Base-by-base conservation (phyloP, 1,284 basidiomycete genomes). In the Cryptococcus deneoformans region DNA sequence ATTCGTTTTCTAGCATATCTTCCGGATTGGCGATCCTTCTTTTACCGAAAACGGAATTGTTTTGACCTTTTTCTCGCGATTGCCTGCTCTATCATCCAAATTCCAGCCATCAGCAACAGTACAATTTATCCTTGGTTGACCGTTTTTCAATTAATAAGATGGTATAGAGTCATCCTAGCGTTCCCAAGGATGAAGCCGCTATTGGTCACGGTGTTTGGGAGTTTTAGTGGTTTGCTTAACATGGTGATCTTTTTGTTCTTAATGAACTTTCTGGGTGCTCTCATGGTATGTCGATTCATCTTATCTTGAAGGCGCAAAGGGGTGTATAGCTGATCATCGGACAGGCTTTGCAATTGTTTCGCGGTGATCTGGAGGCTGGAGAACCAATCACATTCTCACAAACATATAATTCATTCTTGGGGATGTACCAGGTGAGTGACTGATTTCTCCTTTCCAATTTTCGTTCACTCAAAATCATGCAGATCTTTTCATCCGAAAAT, bases 231-330 rank as follows among this genome's bases (percentile, higher is more conserved):
- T 79, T 80, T 99, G 39, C 81, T 85, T 37, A 98, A 98, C 82
- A 97, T 97, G 92, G 85, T 90, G 12, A 76, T 95, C 42, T 98
- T 99, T 99, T 82, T 99, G 34, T 79, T 98, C 59, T 79, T 96
- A 59, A 87, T 94, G 78, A 96, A 93, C 73, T 89, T 89, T 64
- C 82, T 98, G 42, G 87, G 87, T 0, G 89, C 93, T 0, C 81
- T 99, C 34, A 83, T 94, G 55, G 86, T 85, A 14, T 82, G 89
- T 14, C 76, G 88, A 46, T 34, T 42, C 11, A 36, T 12, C n/a
- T n/a, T n/a, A n/a, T 6, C 8, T 90, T 10, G 16, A n/a, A n/a
- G 35, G 37, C 11, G 9, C 10, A 29, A 38, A n/a, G 38, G n/a
- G 24, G 14, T 16, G 5, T 20, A 12, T 7, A 14, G 45, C 46